Percentiles rank a stretch among this genome's conserved stretches.
Evolutionary conservation across 345 rosid species (phyloP).

Genomic region (Linum usitatissimum): DNA sequence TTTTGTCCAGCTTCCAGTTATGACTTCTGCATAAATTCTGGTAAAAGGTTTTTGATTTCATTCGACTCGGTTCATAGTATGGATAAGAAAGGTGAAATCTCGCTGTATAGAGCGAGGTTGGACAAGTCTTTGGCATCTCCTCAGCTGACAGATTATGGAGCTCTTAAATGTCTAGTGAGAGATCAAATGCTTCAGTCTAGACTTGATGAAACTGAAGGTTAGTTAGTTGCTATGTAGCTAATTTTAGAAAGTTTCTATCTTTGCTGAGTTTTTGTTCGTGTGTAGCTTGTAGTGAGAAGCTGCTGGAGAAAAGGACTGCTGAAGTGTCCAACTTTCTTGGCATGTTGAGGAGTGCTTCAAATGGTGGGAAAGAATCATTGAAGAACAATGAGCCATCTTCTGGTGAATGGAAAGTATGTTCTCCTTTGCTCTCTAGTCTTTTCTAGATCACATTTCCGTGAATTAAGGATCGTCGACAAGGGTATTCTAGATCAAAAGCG

Average conservation of each 20-base stretch:
- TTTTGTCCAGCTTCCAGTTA: no score
- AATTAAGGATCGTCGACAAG: no score
- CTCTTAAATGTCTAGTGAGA: constrained; percentile 41
- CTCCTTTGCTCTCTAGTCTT: not conserved
- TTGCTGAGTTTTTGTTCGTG: not conserved
- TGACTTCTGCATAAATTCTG: no score
- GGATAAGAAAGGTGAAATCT: constrained; percentile 38
- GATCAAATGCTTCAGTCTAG: constrained; percentile 46
- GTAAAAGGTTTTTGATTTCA: no score
- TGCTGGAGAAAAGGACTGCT: constrained; percentile 43
- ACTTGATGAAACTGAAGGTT: constrained; percentile 36
- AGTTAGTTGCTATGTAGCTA: no score
- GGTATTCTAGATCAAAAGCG: no score
- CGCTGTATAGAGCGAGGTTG: constrained; percentile 62
- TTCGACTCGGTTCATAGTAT: constrained; percentile 20
- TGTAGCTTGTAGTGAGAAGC: constrained; percentile 43
- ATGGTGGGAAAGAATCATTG: constrained; percentile 26
- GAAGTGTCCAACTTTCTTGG: constrained; percentile 60
- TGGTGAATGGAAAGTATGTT: constrained; percentile 80
- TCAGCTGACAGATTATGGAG: constrained; percentile 42
- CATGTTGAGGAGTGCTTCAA: constrained; percentile 77
- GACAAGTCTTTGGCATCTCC: constrained; percentile 63
- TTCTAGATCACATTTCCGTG: no score
- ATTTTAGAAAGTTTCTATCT: not conserved
- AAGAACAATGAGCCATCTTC: constrained; percentile 32